Evolutionary conservation across 352 stramenopile species (phyloP), one percentile per base, ranked within the genome.

Genomic region (Globisporangium paroecandrum): DNA sequence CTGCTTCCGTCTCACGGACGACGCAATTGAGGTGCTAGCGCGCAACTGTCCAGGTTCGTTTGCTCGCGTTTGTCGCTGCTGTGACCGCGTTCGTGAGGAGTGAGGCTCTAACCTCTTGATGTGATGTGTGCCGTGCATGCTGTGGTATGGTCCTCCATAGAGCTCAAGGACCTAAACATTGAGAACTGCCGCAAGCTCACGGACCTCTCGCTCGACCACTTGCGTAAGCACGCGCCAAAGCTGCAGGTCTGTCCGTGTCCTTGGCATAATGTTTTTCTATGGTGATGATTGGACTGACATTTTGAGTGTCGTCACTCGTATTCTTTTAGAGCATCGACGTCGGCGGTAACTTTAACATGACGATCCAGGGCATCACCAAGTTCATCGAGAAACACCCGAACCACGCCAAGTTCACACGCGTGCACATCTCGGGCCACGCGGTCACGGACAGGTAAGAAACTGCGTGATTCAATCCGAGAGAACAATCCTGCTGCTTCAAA

Each of bases 271-370:
- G 1, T 13, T 8, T 60, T 20, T 43, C 20, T 59, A 20, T 18
- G 18, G 25, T 13, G 32, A 27, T 61, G 7, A 47, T 12, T 61
- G n/a, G 56, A 9, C 32, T 38, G n/a, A 25, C 29, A 29, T 61
- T 29, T 27, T 22, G n/a, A 58, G 13, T 54, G 24, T 36, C 27
- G 22, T 22, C 47, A 38, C 18, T 49, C 1, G 4, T 13, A 51
- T 27, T 8, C 4, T 18, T 24, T n/a, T 55, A 96, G 86, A 90
- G 86, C 69, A 85, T 97, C 61, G 89, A 97, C 55, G 61, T 97
- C 3, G 85, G 89, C 15, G 89, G 89, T 7, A 90, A 95, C 71
- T 95, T 95, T 67, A 97, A 97, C 73, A 97, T 97, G 89, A 95
- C 88, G 34, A 81, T 97, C 65, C 55, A 73, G 12, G 89, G 83